Evolutionary conservation across 768 basidiomycete genomes (phyloP), one percentile per base, ranked within the genome.

Genomic region (Termitomyces sp.): DNA sequence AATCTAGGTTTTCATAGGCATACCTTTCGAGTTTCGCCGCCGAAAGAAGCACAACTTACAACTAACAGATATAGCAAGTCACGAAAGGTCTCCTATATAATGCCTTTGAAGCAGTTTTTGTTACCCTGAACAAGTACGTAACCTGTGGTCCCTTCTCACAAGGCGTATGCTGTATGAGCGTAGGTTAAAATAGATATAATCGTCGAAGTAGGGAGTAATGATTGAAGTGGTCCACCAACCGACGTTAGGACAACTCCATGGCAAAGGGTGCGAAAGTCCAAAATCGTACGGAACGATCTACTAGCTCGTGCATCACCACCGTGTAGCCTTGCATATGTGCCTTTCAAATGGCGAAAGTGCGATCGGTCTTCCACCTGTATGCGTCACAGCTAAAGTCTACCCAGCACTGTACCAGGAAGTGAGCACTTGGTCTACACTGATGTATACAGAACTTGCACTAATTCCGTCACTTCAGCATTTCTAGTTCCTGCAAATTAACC

Each of bases 401-500:
- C 28, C 35, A 20, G 13, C 43, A 26, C 28, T 5, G 32, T 49
- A 44, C 8, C 28, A 44, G 13, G 35, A 26, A 32, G 58, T 4
- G 23, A 44, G 26, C 23, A 33, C 23, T 16, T n/a, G 4, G 4
- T 36, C 12, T 54, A 38, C 20, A 33, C 16, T 62, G 53, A 62
- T 36, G 5, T 4, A 18, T 10, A 18, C 32, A 18, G 10, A 16
- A 41, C 36, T 41, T n/a, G 51, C 9, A 18, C 26, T 38, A 53
- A 38, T 38, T 38, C 8, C 8, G 7, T 54, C 53, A 56, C 16
- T 66, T 67, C 36, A 67, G 35, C 32, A 64, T 57, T n/a, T 67
- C 55, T 3, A 67, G 50, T 26, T 69, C 68, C 68, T 69, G 38
- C 6, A 35, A 18, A 30, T 23, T 23, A 23, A 12, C 5, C 5